phyloP scores from a whole-genome alignment of 179 eudicot genomes.

The Beta corolliflora region DNA sequence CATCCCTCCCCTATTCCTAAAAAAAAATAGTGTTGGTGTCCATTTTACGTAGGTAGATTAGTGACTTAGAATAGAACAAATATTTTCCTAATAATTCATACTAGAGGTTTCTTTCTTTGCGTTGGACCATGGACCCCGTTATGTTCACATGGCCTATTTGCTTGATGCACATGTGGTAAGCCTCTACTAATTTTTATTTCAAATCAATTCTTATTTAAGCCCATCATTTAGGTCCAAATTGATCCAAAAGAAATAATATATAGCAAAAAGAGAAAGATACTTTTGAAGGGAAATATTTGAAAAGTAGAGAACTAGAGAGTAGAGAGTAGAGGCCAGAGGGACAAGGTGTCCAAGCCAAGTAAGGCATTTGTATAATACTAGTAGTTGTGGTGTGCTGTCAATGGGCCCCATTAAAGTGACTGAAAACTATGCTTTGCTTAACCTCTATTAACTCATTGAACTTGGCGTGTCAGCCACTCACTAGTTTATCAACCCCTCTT shows the following conservation, averaged over 20 bases:
- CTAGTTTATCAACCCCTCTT: conserved; percentile 6
- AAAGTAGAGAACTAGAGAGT: neutral
- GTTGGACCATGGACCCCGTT: conserved; percentile 20
- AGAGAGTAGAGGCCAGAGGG: neutral
- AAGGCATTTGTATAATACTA: conserved; percentile 18
- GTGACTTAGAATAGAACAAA: too few species aligned
- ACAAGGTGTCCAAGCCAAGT: conserved; percentile 10
- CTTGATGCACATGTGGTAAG: conserved; percentile 4
- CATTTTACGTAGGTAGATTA: too few species aligned
- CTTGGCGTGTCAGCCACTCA: conserved; percentile 28
- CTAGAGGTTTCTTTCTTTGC: neutral
- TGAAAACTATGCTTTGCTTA: conserved; percentile 25
- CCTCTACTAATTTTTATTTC: neutral
- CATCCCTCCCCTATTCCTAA: too few species aligned
- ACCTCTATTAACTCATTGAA: conserved; percentile 11
- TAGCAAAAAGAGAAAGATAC: neutral
- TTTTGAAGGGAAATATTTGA: neutral
- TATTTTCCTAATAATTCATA: too few species aligned
- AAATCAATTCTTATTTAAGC: conserved; percentile 13
- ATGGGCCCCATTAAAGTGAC: conserved; percentile 18
- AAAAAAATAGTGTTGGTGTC: too few species aligned
- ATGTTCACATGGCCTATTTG: conserved; percentile 16
- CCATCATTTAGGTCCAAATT: conserved; percentile 13
- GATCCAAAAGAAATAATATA: neutral
- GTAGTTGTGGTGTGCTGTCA: conserved; percentile 3